Conservation (phyloP, 495 filamentous ascomycete genomes). For the Aspergillus kassunensis region DNA sequence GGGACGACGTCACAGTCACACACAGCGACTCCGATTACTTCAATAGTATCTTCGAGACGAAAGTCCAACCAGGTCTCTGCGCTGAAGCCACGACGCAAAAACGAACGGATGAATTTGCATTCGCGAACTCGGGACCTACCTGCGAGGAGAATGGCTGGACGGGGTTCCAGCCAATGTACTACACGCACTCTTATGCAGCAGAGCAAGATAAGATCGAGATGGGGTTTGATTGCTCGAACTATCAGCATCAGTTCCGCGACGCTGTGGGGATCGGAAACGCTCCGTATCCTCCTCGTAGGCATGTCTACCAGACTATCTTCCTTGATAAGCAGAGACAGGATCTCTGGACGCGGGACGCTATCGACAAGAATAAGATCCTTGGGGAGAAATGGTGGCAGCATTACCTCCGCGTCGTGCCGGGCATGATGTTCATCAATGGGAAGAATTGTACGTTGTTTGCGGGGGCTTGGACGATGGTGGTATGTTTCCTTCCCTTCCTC, state of each 20-base stretch:
- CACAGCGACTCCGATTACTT: conserved; percentile 76
- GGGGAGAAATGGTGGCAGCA: conserved; percentile 80
- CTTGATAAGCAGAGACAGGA: conserved; percentile 62
- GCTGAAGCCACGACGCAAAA: conserved; percentile 44
- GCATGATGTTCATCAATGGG: conserved; percentile 79
- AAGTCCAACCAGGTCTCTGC: conserved; percentile 51
- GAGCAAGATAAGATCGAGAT: conserved; percentile 74
- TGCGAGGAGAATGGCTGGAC: conserved; percentile 34
- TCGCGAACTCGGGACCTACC: conserved; percentile 41
- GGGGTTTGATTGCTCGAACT: conserved; percentile 82
- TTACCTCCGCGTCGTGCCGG: conserved; percentile 70
- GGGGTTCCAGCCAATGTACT: conserved; percentile 78
- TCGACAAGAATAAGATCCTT: conserved; percentile 66
- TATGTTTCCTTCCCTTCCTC: conserved; percentile 32
- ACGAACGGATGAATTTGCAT: conserved; percentile 48
- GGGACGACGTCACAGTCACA: conserved; percentile 79
- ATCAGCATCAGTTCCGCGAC: conserved; percentile 75
- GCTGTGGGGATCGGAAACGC: conserved; percentile 31
- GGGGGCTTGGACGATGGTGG: conserved; percentile 73
- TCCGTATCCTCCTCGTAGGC: conserved; percentile 48
- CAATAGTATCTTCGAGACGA: conserved; percentile 68
- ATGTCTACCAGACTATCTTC: conserved; percentile 84
- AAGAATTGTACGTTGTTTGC: conserved; percentile 65
- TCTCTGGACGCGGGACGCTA: conserved; percentile 70
- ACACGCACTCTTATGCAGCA: conserved; percentile 62